A percentile compares a stretch with the other conserved stretches of the same genome.
Conservation (phyloP, 2,329 filamentous ascomycete genomes). For the Fusarium sp. region DNA sequence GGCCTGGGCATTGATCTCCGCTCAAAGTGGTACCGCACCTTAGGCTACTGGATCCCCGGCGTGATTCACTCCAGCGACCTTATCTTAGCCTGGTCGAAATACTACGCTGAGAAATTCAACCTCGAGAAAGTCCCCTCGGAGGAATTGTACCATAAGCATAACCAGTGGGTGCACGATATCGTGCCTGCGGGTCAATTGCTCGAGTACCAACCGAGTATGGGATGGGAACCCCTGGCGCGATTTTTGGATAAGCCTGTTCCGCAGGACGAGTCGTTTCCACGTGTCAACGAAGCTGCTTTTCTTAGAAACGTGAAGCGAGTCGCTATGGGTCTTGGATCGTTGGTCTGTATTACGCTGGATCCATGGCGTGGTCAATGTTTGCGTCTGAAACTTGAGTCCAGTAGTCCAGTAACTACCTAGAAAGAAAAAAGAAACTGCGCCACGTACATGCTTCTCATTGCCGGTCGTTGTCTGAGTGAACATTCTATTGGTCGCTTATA, state of each 20-base stretch:
- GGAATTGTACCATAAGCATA: slow-evolving; percentile 26
- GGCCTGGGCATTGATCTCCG: slow-evolving; percentile 30
- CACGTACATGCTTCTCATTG: not conserved
- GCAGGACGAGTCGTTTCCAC: slow-evolving; percentile 12
- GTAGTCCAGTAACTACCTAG: too few relatives aligned
- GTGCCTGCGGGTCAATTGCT: slow-evolving; percentile 19
- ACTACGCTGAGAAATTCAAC: slow-evolving; percentile 21
- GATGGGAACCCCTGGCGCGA: slow-evolving; percentile 20
- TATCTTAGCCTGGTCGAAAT: slow-evolving; percentile 24
- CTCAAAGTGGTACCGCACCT: slow-evolving; percentile 19
- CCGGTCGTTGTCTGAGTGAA: not conserved
- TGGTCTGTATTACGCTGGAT: slow-evolving; percentile 6
- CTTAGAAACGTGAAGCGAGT: slow-evolving; percentile 27
- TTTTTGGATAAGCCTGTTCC: slow-evolving; percentile 17
- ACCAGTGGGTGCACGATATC: slow-evolving; percentile 27
- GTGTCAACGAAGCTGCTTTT: slow-evolving; percentile 33
- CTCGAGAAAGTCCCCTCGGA: slow-evolving; percentile 13
- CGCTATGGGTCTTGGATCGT: slow-evolving; percentile 28
- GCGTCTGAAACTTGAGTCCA: not conserved
- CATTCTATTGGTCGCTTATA: not conserved
- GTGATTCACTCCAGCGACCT: slow-evolving; percentile 33
- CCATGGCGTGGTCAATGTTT: not conserved
- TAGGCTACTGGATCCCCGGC: slow-evolving; percentile 28
- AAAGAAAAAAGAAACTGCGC: not conserved
- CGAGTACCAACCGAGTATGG: slow-evolving; percentile 31